Conservation (phyloP, 805 yeast genomes). For the Tetrapisispora pingtungensis region DNA sequence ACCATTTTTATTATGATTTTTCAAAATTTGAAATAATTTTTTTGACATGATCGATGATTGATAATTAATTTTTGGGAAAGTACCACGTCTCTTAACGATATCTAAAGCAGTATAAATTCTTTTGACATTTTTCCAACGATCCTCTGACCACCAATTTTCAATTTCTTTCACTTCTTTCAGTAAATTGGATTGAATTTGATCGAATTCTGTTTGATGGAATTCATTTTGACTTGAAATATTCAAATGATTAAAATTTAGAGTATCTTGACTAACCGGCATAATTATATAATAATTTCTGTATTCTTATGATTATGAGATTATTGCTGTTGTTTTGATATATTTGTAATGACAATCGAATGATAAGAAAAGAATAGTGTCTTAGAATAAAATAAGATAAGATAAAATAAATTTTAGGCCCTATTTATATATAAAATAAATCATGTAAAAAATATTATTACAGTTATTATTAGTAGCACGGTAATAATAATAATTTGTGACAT, state of each 20-base stretch:
- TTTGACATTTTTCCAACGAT: constrained; percentile 84
- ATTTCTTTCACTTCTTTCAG: constrained; percentile 54
- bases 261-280: not conserved
- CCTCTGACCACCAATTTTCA: constrained; percentile 84
- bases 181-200: constrained; percentile 12
- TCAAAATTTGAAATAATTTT: constrained; percentile 62
- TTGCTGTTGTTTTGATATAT: too few species aligned
- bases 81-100: constrained; percentile 81
- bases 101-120: constrained; percentile 84
- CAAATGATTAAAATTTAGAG: not conserved
- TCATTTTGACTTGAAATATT: not conserved
- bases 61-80: constrained; percentile 52
- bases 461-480: too few species aligned
- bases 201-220: too few species aligned
- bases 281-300: not conserved
- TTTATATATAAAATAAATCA: too few species aligned
- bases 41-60: constrained; percentile 75
- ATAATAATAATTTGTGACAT: too few species aligned
- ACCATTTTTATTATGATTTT: constrained; percentile 52
- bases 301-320: too few species aligned
- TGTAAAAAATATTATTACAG: too few species aligned
- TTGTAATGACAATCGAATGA: too few species aligned
- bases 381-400: too few species aligned
- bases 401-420: too few species aligned
- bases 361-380: too few species aligned